phyloP scores from a whole-genome alignment of 805 yeast species.

The Saccharomycopsis amapae region DNA sequence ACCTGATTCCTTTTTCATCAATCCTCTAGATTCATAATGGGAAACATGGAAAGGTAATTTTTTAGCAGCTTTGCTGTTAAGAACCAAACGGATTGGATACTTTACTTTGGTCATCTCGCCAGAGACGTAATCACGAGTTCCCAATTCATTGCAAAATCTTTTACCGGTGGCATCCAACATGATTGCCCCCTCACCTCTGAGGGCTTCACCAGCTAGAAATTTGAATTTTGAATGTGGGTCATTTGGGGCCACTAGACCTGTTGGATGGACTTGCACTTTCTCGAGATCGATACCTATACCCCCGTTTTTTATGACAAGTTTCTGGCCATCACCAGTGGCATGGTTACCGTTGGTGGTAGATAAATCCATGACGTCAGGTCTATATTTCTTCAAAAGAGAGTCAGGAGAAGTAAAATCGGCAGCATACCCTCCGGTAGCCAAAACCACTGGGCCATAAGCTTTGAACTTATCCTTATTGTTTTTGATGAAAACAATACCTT shows the following conservation, averaged over 20 bases:
- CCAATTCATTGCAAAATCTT: conserved; percentile 54
- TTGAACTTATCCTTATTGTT: conserved; percentile 19
- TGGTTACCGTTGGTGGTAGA: conserved; percentile 58
- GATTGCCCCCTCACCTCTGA: conserved; percentile 61
- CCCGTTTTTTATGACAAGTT: conserved; percentile 42
- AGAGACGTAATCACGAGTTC: conserved; percentile 54
- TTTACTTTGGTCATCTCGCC: conserved; percentile 44
- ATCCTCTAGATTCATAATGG: conserved; percentile 48
- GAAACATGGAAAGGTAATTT: conserved; percentile 44
- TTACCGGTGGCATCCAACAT: conserved; percentile 45
- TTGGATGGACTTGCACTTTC: conserved; percentile 62
- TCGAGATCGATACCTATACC: conserved; percentile 57
- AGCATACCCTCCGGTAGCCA: conserved; percentile 61
- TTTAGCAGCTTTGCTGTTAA: conserved; percentile 40
- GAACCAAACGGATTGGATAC: conserved; percentile 41
- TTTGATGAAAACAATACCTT: conserved; percentile 20
- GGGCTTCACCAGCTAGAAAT: conserved; percentile 58
- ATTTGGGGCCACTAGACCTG: conserved; percentile 51
- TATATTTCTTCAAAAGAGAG: conserved; percentile 45
- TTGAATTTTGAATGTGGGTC: conserved; percentile 45
- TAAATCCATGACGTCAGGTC: conserved; percentile 50
- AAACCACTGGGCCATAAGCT: conserved; percentile 44
- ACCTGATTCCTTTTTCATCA: conserved; percentile 43
- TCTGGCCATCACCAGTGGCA: conserved; percentile 60
- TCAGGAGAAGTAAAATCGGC: conserved; percentile 47